Base-by-base conservation (phyloP, 805 yeast genomes). In the Candida tibetensis region DNA sequence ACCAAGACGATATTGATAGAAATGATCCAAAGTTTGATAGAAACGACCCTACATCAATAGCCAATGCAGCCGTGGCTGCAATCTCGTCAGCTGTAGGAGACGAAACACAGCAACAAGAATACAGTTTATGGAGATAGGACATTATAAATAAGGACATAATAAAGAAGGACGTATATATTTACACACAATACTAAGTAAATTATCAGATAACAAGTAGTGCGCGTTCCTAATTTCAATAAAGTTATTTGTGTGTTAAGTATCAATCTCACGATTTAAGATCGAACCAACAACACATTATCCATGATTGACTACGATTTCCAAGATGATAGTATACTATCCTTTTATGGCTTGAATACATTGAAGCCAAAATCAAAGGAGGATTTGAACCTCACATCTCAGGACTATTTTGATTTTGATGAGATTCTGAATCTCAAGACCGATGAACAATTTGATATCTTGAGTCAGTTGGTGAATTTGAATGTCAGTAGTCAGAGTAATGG, bases 1-100 rank as follows among this genome's bases (percentile, higher is more conserved):
- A 22, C 13, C 28, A 19, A 18, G 16, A 28, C 22, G 32, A 21
- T 14, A 7, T 16, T 18, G 16, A 22, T 14, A 14, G 13, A 30
- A 30, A 30, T 5, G 10, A 30, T 15, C 23, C 7, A n/a, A 15
- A 30, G 8, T 17, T 32, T 10, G 37, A 33, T 13, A 21, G 30
- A 3, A 31, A 53, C 26, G 65, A 62, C 36, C 60, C 67, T 2
- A 52, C 63, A 3, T 45, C 58, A 13, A 60, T 62, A 9, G 70
- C 69, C 21, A 61, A 53, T 32, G 69, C 69, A 1, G 66, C 69
- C 1, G 69, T 64, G 5, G 68, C 69, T 1, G 67, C 68, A 0
- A 66, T 61, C 2, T 41, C 64, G 7, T 46, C 63, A 3, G 51
- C 53, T 1, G 57, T 40, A 3, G 63, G 49, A 9, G 60, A 55